Conservation (phyloP, 495 filamentous ascomycete species). For the Lepraria neglecta region DNA sequence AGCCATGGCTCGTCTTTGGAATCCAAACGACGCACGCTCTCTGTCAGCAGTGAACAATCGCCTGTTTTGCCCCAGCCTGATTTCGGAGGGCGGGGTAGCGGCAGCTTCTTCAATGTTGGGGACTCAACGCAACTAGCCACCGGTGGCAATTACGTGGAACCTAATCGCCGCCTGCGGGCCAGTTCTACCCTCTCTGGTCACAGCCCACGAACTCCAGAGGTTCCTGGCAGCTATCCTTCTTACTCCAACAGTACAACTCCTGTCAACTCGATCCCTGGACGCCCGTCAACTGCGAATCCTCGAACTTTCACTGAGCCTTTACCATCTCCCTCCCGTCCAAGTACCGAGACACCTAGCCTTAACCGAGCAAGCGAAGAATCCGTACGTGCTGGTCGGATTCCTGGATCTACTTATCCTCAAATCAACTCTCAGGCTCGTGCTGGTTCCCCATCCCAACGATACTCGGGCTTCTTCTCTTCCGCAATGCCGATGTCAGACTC, state of each 20-base stretch:
- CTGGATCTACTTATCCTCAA: constrained; percentile 16
- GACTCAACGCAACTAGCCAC: constrained; percentile 16
- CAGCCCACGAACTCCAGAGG: constrained; percentile 28
- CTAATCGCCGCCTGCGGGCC: constrained; percentile 26
- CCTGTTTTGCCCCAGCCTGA: constrained; percentile 42
- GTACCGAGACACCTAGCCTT: constrained; percentile 20
- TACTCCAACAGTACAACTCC: constrained; percentile 29
- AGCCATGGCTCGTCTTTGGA: constrained; percentile 42
- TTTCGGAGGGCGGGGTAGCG: constrained; percentile 26
- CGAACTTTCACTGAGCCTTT: constrained; percentile 24
- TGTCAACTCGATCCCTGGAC: constrained; percentile 20
- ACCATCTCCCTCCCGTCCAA: constrained; percentile 22
- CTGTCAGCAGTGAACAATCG: constrained; percentile 57
- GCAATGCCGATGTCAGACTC: constrained; percentile 75
- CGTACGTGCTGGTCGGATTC: constrained; percentile 6
- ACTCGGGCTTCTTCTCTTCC: constrained; percentile 73
- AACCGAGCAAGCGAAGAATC: constrained; percentile 26
- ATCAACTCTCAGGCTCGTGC: constrained; percentile 20
- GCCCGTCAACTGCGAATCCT: constrained; percentile 18
- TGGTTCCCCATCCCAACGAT: constrained; percentile 24
- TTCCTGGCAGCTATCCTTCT: constrained; percentile 29
- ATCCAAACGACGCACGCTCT: constrained; percentile 48
- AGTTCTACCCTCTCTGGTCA: constrained; percentile 44
- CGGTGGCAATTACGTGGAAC: constrained; percentile 3
- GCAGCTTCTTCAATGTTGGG: constrained; percentile 27